Conservation (phyloP, 257 asterid species). For the Solanum gandarillasii region DNA sequence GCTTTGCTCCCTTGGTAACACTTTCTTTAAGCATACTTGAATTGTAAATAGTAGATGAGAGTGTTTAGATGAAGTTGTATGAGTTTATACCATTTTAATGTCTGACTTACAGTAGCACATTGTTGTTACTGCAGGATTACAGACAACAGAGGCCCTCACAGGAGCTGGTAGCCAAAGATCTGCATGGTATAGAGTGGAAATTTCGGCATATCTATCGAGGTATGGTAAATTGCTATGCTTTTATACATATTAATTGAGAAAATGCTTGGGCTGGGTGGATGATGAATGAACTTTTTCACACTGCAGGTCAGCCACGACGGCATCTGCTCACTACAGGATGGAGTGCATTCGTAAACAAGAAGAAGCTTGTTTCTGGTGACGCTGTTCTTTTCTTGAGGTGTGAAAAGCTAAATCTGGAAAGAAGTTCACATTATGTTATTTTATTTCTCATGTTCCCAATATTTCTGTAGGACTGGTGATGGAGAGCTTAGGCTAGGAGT, state of each 20-base stretch:
- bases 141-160: slow-evolving; percentile 93
- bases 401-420: neutral
- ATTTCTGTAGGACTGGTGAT: slow-evolving; percentile 71
- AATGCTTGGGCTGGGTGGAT: neutral
- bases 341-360: slow-evolving; percentile 96
- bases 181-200: slow-evolving; percentile 86
- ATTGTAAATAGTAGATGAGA: neutral
- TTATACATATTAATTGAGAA: neutral
- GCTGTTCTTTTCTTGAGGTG: slow-evolving; percentile 94
- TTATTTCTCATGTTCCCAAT: neutral
- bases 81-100: neutral
- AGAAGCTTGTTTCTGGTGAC: slow-evolving; percentile 89
- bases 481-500: slow-evolving; percentile 95
- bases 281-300: neutral
- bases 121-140: slow-evolving; percentile 45
- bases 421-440: neutral
- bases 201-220: slow-evolving; percentile 96
- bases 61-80: neutral
- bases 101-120: neutral
- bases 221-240: slow-evolving; percentile 3
- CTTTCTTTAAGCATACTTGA: neutral
- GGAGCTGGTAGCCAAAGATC: slow-evolving; percentile 91
- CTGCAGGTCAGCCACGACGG: slow-evolving; percentile 95
- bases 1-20: slow-evolving; percentile 88
- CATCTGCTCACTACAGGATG: slow-evolving; percentile 97